Evolutionary conservation across 257 asterid species (phyloP), one percentile per base, ranked within the genome.

Genomic region (Coffea canephora): DNA sequence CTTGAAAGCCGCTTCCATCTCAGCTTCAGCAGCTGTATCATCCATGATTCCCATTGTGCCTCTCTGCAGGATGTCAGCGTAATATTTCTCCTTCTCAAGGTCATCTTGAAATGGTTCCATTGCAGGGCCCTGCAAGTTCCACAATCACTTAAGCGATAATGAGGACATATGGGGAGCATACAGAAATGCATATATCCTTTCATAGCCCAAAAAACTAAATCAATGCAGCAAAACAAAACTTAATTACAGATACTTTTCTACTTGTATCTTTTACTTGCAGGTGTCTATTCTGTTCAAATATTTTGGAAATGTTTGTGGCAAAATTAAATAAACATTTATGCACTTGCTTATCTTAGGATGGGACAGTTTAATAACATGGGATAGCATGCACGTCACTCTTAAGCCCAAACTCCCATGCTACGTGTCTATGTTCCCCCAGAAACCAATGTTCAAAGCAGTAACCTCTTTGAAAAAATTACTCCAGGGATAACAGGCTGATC

Each of bases 81-180:
- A 95, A 85, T 91, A 88, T 73, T 83, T 92, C 65, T 95, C 98
- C 84, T 92, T 93, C 89, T 91, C 99, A 3, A 73, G 31, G 62
- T 95, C 97, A 59, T 87, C 86, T 71, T 86, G 82, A 75, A 95
- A 94, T 31, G 97, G 97, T 82, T 91, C 97, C 95, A 87, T 84
- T 18, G 97, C 90, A 73, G 94, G 97, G 5, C 96, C 96, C 99
- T 95, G 88, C 80, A 85, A 66, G 66, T 83, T 64, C 67, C 59
- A 74, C 76, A 61, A 43, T 61, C 68, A 18, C 21, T 55, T 25
- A 77, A 75, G 71, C 12, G 8, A 62, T 66, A 43, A 34, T 15
- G 61, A 61, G 49, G 15, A 13, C 41, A 11, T 57, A 0, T 5
- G 11, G 69, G 10, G 13, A 4, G 67, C 23, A 48, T 46, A 31